Conservation (phyloP, 352 stramenopile species). For the Phytophthora pinifolia region DNA sequence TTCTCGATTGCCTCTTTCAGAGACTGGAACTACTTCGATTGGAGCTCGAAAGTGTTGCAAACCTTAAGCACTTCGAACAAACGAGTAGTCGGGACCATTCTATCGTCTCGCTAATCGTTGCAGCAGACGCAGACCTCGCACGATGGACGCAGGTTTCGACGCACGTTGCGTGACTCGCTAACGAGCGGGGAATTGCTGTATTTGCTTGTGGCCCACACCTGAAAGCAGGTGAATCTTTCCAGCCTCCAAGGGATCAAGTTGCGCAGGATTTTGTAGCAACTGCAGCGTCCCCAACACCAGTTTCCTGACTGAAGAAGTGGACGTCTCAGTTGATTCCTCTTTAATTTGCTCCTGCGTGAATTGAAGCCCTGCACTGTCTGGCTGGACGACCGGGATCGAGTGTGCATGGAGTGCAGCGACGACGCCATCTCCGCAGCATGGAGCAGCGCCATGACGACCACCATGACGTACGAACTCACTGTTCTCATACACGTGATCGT, state of each 20-base stretch:
- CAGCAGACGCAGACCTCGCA: background rate
- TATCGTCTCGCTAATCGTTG: background rate
- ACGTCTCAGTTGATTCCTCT: too few species aligned
- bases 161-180: slow-evolving; percentile 3
- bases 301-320: background rate
- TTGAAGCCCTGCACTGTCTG: background rate
- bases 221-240: too few species aligned
- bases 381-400: background rate
- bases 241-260: background rate
- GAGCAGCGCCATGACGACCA: background rate
- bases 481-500: slow-evolving; percentile 10
- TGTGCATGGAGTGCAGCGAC: slow-evolving; percentile 1
- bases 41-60: too few species aligned
- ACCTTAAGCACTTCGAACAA: too few species aligned
- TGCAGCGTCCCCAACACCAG: background rate
- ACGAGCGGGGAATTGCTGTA: slow-evolving; percentile 1
- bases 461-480: background rate
- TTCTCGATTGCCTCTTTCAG: too few species aligned
- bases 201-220: too few species aligned
- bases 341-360: slow-evolving; percentile 22
- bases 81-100: too few species aligned
- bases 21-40: too few species aligned
- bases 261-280: background rate
- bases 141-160: background rate
- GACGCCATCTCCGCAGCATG: background rate